Base-by-base conservation (phyloP, 2,329 filamentous ascomycete genomes). In the Aspergillus terreus region DNA sequence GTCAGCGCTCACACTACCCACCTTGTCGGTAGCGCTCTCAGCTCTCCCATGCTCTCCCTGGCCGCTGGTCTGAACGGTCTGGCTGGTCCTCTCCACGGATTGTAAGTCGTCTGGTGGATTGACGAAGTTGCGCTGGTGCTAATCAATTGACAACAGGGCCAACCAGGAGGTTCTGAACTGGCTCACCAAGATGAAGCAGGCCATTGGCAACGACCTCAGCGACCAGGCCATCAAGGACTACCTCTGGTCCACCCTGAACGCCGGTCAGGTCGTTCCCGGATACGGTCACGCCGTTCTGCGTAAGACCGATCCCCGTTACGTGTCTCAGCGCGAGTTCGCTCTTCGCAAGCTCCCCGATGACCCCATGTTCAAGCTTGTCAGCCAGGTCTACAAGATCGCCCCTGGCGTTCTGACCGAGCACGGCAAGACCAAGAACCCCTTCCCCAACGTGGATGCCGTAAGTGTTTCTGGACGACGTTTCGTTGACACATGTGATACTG, bases 391-490 rank as follows among this genome's bases (percentile, higher is more conserved):
- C 89, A 99, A 99, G 90, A 97, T 99, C 68, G 94, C 94, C 60
- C 94, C 94, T 61, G 88, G 87, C 70, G 94, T 99, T 68, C 83
- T 99, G 74, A 99, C 94, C 63, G 91, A 99, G 86, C 94, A 99
- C 82, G 94, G 94, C 81, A 99, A 99, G 90, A 97, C 92, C 83
- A 97, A 97, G 89, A 96, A 97, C 88, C 92, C 92, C 63, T 97
- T 83, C 84, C 94, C 94, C 77, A 97, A 97, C 82, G 92, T 97
- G 70, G 92, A 97, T 71, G 92, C 92, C 70, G 75, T 78, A 71
- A 71, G 73, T 69, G 36, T 10, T n/a, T 6, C 12, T 14, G 27
- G 27, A 30, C 27, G 27, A 30, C 12, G 6, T 17, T 27, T 23
- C 17, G 23, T 10, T 15, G 4, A 32, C 30, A 25, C 23, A 25